These are phyloP conservation scores for Aspergillus sclerotiicarbonarius DNA, from an alignment of 495 filamentous ascomycete species.

Conservation along the genomic window DNA sequence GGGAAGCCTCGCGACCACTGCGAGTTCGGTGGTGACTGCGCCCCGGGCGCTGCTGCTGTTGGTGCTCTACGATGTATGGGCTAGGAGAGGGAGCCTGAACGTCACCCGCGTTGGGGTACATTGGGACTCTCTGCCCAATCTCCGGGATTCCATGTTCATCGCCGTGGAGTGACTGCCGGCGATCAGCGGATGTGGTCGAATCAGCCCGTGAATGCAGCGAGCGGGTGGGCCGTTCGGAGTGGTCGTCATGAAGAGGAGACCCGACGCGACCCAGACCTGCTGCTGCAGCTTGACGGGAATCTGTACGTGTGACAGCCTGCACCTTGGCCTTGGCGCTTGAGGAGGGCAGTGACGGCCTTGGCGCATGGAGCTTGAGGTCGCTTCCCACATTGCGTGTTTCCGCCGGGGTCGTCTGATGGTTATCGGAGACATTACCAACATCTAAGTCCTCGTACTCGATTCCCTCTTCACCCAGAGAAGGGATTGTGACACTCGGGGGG, in stretches of 20 bases:
- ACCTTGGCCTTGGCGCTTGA: slow-evolving; percentile 78
- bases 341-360: slow-evolving; percentile 79
- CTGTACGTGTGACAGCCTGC: slow-evolving; percentile 80
- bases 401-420: slow-evolving; percentile 46
- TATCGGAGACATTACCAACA: slow-evolving; percentile 35
- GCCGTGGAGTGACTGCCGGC: slow-evolving; percentile 50
- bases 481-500: slow-evolving; percentile 75
- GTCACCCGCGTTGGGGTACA: slow-evolving; percentile 91
- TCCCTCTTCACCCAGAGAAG: slow-evolving; percentile 85
- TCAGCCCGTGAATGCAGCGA: slow-evolving; percentile 43
- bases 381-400: slow-evolving; percentile 76
- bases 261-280: slow-evolving; percentile 72
- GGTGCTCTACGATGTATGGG: slow-evolving; percentile 51
- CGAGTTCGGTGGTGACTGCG: slow-evolving; percentile 67
- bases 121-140: slow-evolving; percentile 85
- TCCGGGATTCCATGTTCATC: slow-evolving; percentile 87
- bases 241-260: slow-evolving; percentile 57
- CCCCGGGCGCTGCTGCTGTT: slow-evolving; percentile 42
- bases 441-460: slow-evolving; percentile 74
- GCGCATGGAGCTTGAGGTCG: slow-evolving; percentile 83
- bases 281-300: slow-evolving; percentile 77
- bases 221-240: slow-evolving; percentile 52
- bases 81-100: slow-evolving; percentile 93
- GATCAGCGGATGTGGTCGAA: slow-evolving; percentile 51
- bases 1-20: slow-evolving; percentile 56